A percentile compares a stretch with the other conserved stretches of the same genome.
These are phyloP conservation scores for Hypomontagnella submonticulosa DNA, from an alignment of 495 filamentous ascomycete genomes.

Conservation along the genomic window DNA sequence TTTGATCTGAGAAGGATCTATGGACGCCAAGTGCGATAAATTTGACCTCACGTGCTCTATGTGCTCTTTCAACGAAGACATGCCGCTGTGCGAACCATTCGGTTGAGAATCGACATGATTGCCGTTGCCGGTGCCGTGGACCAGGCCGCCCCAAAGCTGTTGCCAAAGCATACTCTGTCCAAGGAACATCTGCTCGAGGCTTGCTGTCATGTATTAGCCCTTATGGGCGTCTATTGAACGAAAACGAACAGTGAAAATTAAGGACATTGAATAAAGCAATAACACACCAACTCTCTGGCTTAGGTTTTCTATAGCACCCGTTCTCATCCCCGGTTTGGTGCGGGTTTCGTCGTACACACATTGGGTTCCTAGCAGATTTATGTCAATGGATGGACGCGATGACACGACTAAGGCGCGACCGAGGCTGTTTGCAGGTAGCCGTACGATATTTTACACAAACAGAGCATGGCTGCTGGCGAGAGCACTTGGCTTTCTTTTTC, in stretches of 20 bases:
- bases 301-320: conserved; percentile 56
- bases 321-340: conserved; percentile 52
- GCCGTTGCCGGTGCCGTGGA: neutral
- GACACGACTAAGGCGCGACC: neutral
- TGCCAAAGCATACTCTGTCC: conserved; percentile 45
- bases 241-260: too few species aligned
- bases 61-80: conserved; percentile 17
- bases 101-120: neutral
- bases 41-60: conserved; percentile 27
- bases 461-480: conserved; percentile 51
- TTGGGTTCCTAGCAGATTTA: conserved; percentile 24
- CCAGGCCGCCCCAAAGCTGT: conserved; percentile 36
- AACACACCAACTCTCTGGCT: conserved; percentile 46
- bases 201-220: conserved; percentile 23
- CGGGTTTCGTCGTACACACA: conserved; percentile 54
- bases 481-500: conserved; percentile 57
- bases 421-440: conserved; percentile 7
- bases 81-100: neutral
- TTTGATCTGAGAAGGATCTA: neutral
- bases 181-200: conserved; percentile 23
- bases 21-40: conserved; percentile 13
- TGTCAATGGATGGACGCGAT: neutral
- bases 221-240: conserved; percentile 23
- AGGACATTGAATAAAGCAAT: conserved; percentile 9
- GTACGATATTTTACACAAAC: conserved; percentile 42